Evolutionary conservation across 495 filamentous ascomycete species (phyloP), one percentile per base, ranked within the genome.

Genomic region (Neurospora sp.): DNA sequence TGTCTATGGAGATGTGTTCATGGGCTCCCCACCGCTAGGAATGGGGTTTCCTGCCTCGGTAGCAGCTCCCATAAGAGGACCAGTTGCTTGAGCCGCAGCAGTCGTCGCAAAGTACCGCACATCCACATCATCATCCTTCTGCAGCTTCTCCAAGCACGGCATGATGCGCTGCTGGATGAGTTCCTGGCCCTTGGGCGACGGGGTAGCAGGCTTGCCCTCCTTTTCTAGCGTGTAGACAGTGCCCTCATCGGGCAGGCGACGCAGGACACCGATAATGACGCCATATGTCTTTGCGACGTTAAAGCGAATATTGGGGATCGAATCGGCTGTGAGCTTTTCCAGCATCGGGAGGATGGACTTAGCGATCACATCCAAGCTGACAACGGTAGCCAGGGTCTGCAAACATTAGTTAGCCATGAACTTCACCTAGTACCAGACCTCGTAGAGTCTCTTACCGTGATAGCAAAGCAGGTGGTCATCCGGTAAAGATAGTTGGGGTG

Each of bases 401-500:
- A 61, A 69, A 27, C 10, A 65, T 42, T 65, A 73, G 77, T 87
- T 76, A 87, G 78, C 69, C 74, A 37, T 10, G 37, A 18, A 16
- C 18, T 18, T 3, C n/a, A 18, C 3, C 22, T 3, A 44, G 65
- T 35, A 45, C 68, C 27, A 16, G 44, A 38, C 38, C 12, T 6
- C 9, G 9, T 2, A 71, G 42, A 53, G 40, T 65, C 5, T 87
- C 93, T 85, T 89, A 99, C 96, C 73, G 95, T 94, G 77, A 99
- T 94, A 69, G 96, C 96, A 79, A 98, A 98, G 83, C 94, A 98
- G 39, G 96, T 99, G 14, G 96, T 99, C 96, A 99, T 99, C 75
- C 96, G 89, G 87, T 99, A 99, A 53, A 99, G 90, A 80, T 99
- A 99, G 82, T 99, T 99, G 35, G 96, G 94, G 79, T 99, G 96